Percentiles rank a stretch among this genome's conserved stretches.
phyloP scores from a whole-genome alignment of 495 filamentous ascomycete species.

The Poronia punctata region DNA sequence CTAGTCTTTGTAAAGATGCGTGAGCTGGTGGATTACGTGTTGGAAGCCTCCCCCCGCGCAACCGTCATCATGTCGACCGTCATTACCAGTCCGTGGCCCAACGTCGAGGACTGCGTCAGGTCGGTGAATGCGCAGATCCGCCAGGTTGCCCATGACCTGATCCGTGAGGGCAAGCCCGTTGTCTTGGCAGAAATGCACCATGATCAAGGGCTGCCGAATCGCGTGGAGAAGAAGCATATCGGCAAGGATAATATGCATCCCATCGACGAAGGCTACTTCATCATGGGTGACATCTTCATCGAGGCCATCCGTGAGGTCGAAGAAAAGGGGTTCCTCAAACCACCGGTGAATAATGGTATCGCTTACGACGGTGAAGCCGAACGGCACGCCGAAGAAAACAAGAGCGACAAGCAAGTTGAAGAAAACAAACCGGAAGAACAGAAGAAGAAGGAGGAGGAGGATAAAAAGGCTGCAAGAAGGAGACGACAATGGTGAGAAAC shows the following conservation, averaged over 20 bases:
- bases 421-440: conserved; percentile 4
- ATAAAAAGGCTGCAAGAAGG: too few relatives aligned
- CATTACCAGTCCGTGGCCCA: conserved; percentile 23
- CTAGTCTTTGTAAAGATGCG: conserved; percentile 21
- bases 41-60: conserved; percentile 20
- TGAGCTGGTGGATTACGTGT: conserved; percentile 21
- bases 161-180: conserved; percentile 28
- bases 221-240: conserved; percentile 21
- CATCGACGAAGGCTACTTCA: conserved; percentile 38
- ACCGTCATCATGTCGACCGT: conserved; percentile 24
- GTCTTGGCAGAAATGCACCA: conserved; percentile 20
- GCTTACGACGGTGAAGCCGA: conserved; percentile 24
- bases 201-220: conserved; percentile 21
- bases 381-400: conserved; percentile 20
- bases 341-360: conserved; percentile 27
- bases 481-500: too few relatives aligned
- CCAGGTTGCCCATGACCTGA: conserved; percentile 30
- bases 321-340: conserved; percentile 27
- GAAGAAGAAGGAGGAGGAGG: too few relatives aligned
- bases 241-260: conserved; percentile 29
- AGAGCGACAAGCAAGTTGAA: conserved; percentile 13
- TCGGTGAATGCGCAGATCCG: conserved; percentile 25
- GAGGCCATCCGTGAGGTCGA: conserved; percentile 31
- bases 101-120: conserved; percentile 26
- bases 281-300: conserved; percentile 42